A percentile compares a stretch with the other conserved stretches of the same genome.
Evolutionary conservation across 179 eudicot species (phyloP).

Genomic region (Nepenthes alata): DNA sequence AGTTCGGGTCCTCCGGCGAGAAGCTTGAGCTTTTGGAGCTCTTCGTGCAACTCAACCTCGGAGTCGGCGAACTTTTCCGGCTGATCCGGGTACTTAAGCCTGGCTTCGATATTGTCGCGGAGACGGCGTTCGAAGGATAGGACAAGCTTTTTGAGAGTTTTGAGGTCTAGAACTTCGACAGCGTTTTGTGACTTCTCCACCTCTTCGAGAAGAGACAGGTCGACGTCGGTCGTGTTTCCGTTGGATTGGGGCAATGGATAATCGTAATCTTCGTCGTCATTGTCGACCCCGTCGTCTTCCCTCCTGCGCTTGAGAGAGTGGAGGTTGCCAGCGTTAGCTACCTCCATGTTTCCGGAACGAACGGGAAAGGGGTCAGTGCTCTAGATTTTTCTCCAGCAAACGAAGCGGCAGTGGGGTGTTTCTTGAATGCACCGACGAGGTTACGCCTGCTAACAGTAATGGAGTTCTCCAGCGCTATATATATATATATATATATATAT

Average conservation of each 20-base stretch:
- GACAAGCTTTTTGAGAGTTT: conserved; percentile 72
- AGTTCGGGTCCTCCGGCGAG: conserved; percentile 78
- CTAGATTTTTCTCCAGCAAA: too few relatives aligned
- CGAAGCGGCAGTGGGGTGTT: too few relatives aligned
- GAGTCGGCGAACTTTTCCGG: conserved; percentile 95
- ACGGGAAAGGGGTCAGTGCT: too few relatives aligned
- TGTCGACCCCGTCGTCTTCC: not conserved
- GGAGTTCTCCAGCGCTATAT: too few relatives aligned
- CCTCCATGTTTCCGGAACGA: conserved; percentile 3
- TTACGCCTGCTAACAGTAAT: too few relatives aligned
- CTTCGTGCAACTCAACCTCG: conserved; percentile 86
- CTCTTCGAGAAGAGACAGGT: conserved; percentile 78
- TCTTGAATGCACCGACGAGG: too few relatives aligned
- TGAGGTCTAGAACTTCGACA: conserved; percentile 66
- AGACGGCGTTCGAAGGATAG: conserved; percentile 88
- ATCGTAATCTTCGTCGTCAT: conserved; percentile 4
- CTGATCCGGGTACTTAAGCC: conserved; percentile 71
- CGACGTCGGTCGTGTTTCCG: conserved; percentile 23
- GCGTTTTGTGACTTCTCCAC: conserved; percentile 50
- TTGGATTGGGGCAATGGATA: conserved; percentile 11
- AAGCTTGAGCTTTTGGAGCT: conserved; percentile 66
- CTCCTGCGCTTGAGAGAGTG: conserved; percentile 15
- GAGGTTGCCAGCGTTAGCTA: conserved; percentile 5
- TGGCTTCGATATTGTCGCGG: conserved; percentile 85
- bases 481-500: too few relatives aligned